A percentile compares a stretch with the other conserved stretches of the same genome.
phyloP scores from a whole-genome alignment of 2,329 filamentous ascomycete species.

The Penicillium sp. region DNA sequence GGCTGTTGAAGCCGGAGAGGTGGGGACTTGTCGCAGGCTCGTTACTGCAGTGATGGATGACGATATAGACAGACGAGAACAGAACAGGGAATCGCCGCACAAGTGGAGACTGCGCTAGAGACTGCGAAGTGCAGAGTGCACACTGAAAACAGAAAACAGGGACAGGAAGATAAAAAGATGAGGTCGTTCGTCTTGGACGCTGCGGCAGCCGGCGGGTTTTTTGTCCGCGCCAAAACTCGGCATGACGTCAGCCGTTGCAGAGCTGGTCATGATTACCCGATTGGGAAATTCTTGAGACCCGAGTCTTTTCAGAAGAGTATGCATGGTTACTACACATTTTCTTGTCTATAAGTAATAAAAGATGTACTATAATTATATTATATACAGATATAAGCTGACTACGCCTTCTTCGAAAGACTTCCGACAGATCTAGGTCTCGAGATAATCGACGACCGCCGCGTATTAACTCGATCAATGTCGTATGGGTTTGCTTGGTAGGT shows the following conservation, averaged over 20 bases:
- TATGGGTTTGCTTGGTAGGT: constrained; percentile 42
- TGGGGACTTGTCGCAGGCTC: neutral
- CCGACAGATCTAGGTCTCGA: neutral
- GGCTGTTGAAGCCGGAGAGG: neutral
- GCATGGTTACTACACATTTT: too few species aligned
- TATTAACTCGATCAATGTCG: constrained; percentile 42
- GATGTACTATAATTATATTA: too few species aligned
- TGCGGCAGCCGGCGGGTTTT: neutral
- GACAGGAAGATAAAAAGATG: neutral
- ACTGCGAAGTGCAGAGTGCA: too few species aligned
- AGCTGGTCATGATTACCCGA: neutral
- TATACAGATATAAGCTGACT: too few species aligned
- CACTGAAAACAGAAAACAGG: neutral
- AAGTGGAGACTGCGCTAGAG: neutral
- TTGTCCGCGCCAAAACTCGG: neutral
- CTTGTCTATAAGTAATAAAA: too few species aligned
- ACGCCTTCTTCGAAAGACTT: neutral
- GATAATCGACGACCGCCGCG: constrained; percentile 18
- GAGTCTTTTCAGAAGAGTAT: neutral
- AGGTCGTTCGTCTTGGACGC: neutral
- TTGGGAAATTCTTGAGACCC: neutral
- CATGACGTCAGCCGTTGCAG: neutral
- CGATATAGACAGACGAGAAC: neutral
- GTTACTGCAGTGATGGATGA: neutral
- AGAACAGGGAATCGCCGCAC: neutral